These are phyloP conservation scores for Chaetomium cochliodes DNA, from an alignment of 495 filamentous ascomycete species.

Conservation along the genomic window DNA sequence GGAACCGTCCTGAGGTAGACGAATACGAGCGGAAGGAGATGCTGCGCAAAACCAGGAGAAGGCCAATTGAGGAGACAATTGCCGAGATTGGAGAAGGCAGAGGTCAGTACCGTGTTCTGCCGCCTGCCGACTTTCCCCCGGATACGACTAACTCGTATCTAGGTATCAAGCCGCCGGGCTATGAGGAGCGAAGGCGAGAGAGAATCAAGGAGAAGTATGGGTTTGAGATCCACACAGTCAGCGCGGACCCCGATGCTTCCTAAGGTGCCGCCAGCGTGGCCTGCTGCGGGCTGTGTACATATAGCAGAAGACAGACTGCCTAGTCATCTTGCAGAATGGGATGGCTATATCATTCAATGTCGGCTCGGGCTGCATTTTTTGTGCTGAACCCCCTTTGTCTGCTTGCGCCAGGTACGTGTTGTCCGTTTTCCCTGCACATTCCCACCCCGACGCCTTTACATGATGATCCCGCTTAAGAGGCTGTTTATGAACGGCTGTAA, in stretches of 20 bases:
- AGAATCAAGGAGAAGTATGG: conserved; percentile 89
- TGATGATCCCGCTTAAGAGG: conserved; percentile 34
- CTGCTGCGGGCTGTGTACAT: conserved; percentile 29
- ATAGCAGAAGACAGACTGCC: conserved; percentile 21
- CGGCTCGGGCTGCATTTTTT: background rate
- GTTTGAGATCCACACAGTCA: conserved; percentile 68
- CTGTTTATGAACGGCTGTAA: conserved; percentile 48
- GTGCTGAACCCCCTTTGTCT: background rate
- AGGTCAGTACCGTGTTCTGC: conserved; percentile 53
- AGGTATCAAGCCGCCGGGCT: conserved; percentile 84
- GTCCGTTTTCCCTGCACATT: background rate
- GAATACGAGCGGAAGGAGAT: conserved; percentile 78
- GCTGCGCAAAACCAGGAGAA: conserved; percentile 69
- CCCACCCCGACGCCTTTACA: background rate
- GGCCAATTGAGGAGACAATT: conserved; percentile 79
- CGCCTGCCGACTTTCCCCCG: background rate
- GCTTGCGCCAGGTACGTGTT: conserved; percentile 24
- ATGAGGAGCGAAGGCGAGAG: conserved; percentile 78
- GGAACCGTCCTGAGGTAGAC: conserved; percentile 59
- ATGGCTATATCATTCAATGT: conserved; percentile 31
- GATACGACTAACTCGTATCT: conserved; percentile 32
- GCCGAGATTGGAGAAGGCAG: conserved; percentile 83
- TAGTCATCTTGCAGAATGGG: conserved; percentile 30
- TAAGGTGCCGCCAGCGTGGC: conserved; percentile 13
- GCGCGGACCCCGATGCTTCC: conserved; percentile 37